Evolutionary conservation across 2,329 filamentous ascomycete genomes (phyloP).

Genomic region (Fusarium austroafricanum): DNA sequence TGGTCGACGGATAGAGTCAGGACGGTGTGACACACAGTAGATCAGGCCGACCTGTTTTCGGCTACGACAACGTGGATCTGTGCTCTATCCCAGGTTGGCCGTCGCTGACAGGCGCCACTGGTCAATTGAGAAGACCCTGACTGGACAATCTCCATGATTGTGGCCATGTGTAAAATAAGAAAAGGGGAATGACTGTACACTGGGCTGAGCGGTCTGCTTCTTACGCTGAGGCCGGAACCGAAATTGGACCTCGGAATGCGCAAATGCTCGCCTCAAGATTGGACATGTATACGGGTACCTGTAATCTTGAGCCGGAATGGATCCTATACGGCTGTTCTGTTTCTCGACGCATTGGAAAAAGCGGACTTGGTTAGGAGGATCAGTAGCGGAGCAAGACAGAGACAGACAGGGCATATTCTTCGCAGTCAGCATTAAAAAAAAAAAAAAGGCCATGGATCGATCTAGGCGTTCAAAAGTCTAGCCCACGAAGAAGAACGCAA

Average conservation of each 20-base stretch:
- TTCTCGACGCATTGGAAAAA: conserved; percentile 25
- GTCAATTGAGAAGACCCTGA: conserved; percentile 31
- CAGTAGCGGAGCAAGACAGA: conserved; percentile 27
- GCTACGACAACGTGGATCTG: conserved; percentile 38
- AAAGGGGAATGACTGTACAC: not conserved
- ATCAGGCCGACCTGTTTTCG: conserved; percentile 20
- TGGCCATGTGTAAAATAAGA: conserved; percentile 26
- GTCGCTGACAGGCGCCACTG: conserved; percentile 40
- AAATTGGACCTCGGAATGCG: conserved; percentile 40
- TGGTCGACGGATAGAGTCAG: conserved; percentile 9
- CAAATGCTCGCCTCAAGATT: conserved; percentile 18
- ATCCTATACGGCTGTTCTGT: conserved; percentile 32
- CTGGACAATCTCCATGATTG: conserved; percentile 9
- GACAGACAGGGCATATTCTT: conserved; percentile 10
- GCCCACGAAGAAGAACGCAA: conserved; percentile 9
- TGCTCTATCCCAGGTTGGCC: conserved; percentile 25
- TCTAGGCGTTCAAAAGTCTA: conserved; percentile 36
- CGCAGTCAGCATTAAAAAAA: not conserved
- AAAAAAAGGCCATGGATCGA: conserved; percentile 35
- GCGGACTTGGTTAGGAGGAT: conserved; percentile 33
- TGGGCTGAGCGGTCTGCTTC: conserved; percentile 6
- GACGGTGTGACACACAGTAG: conserved; percentile 40
- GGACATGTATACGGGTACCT: not conserved
- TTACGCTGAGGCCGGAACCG: conserved; percentile 20
- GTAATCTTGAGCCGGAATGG: conserved; percentile 28